A percentile compares a stretch with the other conserved stretches of the same genome.
These are phyloP conservation scores for Penicillium mononematosum DNA, from an alignment of 495 filamentous ascomycete species.

Conservation along the genomic window DNA sequence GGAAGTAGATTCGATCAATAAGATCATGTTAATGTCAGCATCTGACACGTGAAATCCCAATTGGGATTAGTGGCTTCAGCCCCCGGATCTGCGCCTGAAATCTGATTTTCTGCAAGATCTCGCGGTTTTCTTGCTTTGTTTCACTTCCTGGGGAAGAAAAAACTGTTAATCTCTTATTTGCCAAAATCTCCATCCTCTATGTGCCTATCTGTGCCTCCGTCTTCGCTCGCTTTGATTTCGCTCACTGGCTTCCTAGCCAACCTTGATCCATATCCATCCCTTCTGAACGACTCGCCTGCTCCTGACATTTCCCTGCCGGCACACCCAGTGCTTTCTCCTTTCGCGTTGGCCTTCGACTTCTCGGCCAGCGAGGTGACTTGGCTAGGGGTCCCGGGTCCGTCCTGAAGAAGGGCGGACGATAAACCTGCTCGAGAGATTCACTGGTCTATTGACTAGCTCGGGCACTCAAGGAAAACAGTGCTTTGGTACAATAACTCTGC, in stretches of 20 bases:
- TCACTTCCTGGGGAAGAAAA: conserved; percentile 17
- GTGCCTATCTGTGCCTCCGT: conserved; percentile 38
- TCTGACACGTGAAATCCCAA: conserved; percentile 25
- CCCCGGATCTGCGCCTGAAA: conserved; percentile 33
- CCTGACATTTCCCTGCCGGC: conserved; percentile 14
- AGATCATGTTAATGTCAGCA: conserved; percentile 16
- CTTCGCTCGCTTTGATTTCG: conserved; percentile 35
- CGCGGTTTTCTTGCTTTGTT: conserved; percentile 5
- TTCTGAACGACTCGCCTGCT: conserved; percentile 14
- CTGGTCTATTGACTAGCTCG: conserved; percentile 12
- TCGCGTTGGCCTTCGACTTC: conserved; percentile 26
- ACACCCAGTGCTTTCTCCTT: conserved; percentile 9
- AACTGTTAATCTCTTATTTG: conserved; percentile 3
- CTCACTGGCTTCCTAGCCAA: conserved; percentile 33
- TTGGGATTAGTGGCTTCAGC: conserved; percentile 19
- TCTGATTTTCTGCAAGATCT: conserved; percentile 21
- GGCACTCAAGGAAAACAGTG: conserved; percentile 4
- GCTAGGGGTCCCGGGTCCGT: conserved; percentile 57
- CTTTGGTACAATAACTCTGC: conserved; percentile 6
- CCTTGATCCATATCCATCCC: conserved; percentile 15
- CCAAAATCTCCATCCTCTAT: conserved; percentile 33
- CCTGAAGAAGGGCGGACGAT: conserved; percentile 61
- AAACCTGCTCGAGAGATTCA: conserved; percentile 34
- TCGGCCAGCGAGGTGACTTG: conserved; percentile 44
- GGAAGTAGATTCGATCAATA: conserved; percentile 5